Conservation (phyloP, 2,329 filamentous ascomycete genomes). For the Botrytis aclada region DNA sequence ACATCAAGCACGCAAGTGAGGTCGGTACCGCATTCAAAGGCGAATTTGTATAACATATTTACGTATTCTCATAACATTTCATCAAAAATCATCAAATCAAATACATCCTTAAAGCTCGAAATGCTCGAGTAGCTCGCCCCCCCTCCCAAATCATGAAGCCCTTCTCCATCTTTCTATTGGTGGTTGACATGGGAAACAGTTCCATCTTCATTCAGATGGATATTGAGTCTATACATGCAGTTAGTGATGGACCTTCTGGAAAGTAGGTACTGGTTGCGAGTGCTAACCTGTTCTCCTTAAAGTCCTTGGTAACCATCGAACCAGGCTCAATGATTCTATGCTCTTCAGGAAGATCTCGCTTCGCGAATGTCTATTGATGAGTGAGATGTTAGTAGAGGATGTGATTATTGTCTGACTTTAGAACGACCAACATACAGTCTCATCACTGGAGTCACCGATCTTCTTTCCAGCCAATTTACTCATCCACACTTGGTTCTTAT, state of each 20-base stretch:
- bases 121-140: not conserved
- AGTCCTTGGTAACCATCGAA: constrained; percentile 57
- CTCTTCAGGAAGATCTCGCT: constrained; percentile 55
- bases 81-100: not conserved
- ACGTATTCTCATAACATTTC: not conserved
- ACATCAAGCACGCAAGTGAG: not conserved
- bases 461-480: constrained; percentile 64
- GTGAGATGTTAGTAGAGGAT: constrained; percentile 3
- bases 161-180: constrained; percentile 26
- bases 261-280: not conserved
- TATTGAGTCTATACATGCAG: constrained; percentile 50
- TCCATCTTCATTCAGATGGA: constrained; percentile 58
- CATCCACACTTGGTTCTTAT: constrained; percentile 54
- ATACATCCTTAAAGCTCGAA: not conserved
- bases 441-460: constrained; percentile 51
- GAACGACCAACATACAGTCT: constrained; percentile 46
- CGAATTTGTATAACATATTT: not conserved
- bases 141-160: not conserved
- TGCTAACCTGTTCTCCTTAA: constrained; percentile 39
- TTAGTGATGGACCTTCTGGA: constrained; percentile 17
- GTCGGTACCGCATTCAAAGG: not conserved
- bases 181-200: constrained; percentile 58
- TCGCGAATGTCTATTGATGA: constrained; percentile 53
- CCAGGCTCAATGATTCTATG: constrained; percentile 56
- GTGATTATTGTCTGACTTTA: not conserved